Evolutionary conservation across 805 yeast species (phyloP), one percentile per base, ranked within the genome.

Genomic region (Tetrapisispora arboricola): DNA sequence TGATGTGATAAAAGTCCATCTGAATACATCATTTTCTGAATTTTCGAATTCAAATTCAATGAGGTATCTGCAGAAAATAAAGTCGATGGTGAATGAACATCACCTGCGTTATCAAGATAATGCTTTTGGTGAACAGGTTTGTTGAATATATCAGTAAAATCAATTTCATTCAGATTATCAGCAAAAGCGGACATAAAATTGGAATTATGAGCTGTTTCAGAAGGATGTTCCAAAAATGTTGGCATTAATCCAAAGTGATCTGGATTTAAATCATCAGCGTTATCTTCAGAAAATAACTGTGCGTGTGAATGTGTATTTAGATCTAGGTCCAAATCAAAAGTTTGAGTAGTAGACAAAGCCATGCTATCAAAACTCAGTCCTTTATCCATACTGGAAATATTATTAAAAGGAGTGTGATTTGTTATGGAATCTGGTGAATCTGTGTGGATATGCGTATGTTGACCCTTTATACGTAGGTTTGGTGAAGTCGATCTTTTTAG

Each of bases 81-180:
- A 6, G 28, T 7, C 30, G 40, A 30, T 5, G 28, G 28, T 18
- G 29, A 22, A 13, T 30, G 21, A 3, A 38, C 11, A 15, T 36
- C 39, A 6, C 13, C n/a, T 1, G 15, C 4, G 5, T 32, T 33
- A 6, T 32, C 36, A 32, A 21, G 12, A 16, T 32, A n/a, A 5
- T 20, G 37, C 20, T 42, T 39, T 10, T 46, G 48, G 17, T 52
- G 47, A 2, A 49, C 33, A 3, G 57, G 51, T 31, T 51, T 56
- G 10, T 52, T 50, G 42, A 61, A 61, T 8, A 60, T 47, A 21
- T 58, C 54, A 8, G 64, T 61, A 32, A 61, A 61, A 48, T 61
- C 66, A 28, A 61, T 56, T 44, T 61, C 66, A 41, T 61, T 50
- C 19, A 55, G 37, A 41, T 51, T 48, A 21, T 46, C 40, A 9